Evolutionary conservation across 495 filamentous ascomycete genomes (phyloP), one percentile per base, ranked within the genome.

Genomic region (Talaromyces nanjingensis): DNA sequence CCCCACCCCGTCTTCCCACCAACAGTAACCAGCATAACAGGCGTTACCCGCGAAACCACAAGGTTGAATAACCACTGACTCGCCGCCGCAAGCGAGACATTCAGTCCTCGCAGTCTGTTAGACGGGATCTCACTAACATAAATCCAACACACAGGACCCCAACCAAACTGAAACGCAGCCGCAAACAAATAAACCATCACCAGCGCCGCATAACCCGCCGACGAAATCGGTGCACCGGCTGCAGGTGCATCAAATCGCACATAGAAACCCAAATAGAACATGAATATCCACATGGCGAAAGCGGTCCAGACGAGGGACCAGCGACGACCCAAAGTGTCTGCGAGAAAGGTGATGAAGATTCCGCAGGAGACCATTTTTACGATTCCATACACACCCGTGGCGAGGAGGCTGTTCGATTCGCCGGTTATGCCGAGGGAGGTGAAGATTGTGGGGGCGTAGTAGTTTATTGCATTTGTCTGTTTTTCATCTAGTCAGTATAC

Each of bases 181-280:
- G 88, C 89, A 67, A 91, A 91, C 53, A 91, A 73, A 72, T 88
- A 91, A 63, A 91, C 87, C 72, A 83, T 88, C 33, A 89, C 83
- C 4, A 90, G 78, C 0, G 87, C 87, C 60, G 89, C 75, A 69
- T 89, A 89, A 5, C 87, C 87, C 14, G 84, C 81, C 0, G 79
- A 76, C 6, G 84, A 80, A 47, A 88, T 83, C 9, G 75, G 66
- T 7, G 65, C 64, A 16, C 80, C 85, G 5, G 72, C 59, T 20
- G 78, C 69, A 0, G 89, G 90, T 0, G 88, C 88, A 18, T 84
- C 76, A 66, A 91, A 85, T 61, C 88, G 86, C 6, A 91, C 80
- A 69, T 93, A 90, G n/a, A 93, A 76, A 11, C 90, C 89, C 64
- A 93, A 88, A 70, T 92, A 91, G 67, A 90, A 84, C 86, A 91